These are phyloP conservation scores for Harringtonia lauricola DNA, from an alignment of 2,329 filamentous ascomycete species.

Conservation along the genomic window DNA sequence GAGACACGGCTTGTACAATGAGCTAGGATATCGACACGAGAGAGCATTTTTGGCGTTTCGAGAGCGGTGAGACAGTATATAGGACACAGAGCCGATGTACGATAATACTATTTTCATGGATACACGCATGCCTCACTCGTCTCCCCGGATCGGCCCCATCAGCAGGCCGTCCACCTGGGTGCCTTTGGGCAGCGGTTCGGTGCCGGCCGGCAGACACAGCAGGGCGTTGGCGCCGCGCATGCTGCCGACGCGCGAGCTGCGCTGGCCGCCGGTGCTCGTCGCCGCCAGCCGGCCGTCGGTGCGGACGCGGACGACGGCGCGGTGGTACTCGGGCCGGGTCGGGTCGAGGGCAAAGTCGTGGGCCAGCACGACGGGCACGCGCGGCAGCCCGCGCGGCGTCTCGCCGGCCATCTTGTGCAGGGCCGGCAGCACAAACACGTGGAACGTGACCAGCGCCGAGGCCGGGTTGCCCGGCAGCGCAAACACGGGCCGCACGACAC, in stretches of 20 bases:
- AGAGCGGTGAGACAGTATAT: too few species aligned
- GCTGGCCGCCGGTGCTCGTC: conserved; percentile 76
- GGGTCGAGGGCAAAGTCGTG: conserved; percentile 66
- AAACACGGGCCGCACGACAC: conserved; percentile 65
- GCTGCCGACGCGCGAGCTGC: conserved; percentile 83
- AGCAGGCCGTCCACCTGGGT: conserved; percentile 65
- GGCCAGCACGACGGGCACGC: conserved; percentile 57
- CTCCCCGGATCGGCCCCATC: conserved; percentile 47
- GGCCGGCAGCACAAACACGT: conserved; percentile 85
- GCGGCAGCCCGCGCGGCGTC: conserved; percentile 55
- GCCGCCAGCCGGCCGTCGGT: conserved; percentile 61
- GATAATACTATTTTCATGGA: too few species aligned
- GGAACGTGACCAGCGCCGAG: conserved; percentile 82
- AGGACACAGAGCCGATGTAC: too few species aligned
- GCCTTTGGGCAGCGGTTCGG: conserved; percentile 57
- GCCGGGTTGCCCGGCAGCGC: conserved; percentile 90
- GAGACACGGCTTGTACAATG: too few species aligned
- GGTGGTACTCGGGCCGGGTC: conserved; percentile 78
- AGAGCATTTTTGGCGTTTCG: too few species aligned
- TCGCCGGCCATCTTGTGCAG: conserved; percentile 69
- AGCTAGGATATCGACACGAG: too few species aligned
- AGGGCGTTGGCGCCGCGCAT: conserved; percentile 81
- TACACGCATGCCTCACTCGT: too few species aligned
- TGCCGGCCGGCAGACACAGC: conserved; percentile 58
- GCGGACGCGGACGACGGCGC: conserved; percentile 59